A percentile compares a stretch with the other conserved stretches of the same genome.
Evolutionary conservation across 495 filamentous ascomycete species (phyloP).

Genomic region (Penicillium ochrochloron): DNA sequence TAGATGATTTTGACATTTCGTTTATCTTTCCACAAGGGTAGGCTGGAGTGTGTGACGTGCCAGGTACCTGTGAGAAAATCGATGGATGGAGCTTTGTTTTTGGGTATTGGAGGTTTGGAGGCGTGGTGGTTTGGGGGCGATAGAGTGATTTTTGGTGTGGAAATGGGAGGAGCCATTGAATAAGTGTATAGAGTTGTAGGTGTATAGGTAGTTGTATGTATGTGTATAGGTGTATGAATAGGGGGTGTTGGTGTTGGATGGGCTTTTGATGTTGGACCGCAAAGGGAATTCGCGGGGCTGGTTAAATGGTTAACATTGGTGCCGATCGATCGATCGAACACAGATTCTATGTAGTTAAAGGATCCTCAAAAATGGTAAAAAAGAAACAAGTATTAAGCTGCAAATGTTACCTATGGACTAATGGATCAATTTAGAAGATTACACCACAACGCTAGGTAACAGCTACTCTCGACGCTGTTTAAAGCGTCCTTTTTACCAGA

Average conservation of each 20-base stretch:
- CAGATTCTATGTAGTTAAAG: background rate
- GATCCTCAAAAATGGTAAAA: background rate
- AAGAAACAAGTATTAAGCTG: background rate
- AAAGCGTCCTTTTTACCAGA: too few species aligned
- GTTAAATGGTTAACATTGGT: background rate
- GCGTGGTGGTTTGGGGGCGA: slow-evolving; percentile 7
- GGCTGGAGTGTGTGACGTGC: slow-evolving; percentile 70
- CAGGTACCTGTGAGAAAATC: slow-evolving; percentile 69
- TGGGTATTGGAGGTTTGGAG: background rate
- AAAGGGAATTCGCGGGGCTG: background rate
- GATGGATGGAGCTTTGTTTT: slow-evolving; percentile 57
- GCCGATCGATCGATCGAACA: slow-evolving; percentile 1
- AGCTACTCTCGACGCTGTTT: too few species aligned
- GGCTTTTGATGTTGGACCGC: background rate
- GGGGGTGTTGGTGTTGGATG: background rate
- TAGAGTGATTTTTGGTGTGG: background rate
- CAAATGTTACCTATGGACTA: background rate
- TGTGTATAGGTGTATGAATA: background rate
- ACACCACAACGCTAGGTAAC: too few species aligned
- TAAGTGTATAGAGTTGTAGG: too few species aligned
- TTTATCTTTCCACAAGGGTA: slow-evolving; percentile 69
- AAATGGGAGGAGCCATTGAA: background rate
- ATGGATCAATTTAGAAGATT: background rate
- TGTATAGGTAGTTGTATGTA: background rate
- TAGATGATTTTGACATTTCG: slow-evolving; percentile 81